phyloP scores from a whole-genome alignment of 352 stramenopile genomes.

The Phytophthora constricta region DNA sequence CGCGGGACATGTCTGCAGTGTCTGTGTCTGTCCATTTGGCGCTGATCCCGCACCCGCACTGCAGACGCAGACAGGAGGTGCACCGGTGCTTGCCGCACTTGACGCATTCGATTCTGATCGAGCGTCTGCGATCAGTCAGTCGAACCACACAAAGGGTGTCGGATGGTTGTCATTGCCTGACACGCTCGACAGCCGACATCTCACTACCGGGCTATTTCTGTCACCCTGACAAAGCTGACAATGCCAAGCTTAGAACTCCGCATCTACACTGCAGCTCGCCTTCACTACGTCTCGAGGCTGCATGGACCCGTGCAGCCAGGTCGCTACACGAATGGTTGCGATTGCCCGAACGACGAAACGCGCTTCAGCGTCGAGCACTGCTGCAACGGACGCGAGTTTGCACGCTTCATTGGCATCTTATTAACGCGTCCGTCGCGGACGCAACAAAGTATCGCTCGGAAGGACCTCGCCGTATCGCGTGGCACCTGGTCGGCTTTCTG shows the following conservation, averaged over 20 bases:
- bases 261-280: neutral
- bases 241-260: neutral
- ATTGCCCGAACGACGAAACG: neutral
- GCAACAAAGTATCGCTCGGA: neutral
- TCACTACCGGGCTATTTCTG: too few relatives aligned
- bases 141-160: neutral
- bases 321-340: neutral
- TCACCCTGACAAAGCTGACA: neutral
- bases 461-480: neutral
- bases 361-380: neutral
- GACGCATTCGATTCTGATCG: constrained; percentile 6
- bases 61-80: constrained; percentile 4
- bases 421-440: neutral
- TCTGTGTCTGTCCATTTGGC: neutral
- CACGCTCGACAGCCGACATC: too few relatives aligned
- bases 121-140: neutral
- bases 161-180: constrained; percentile 1
- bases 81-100: too few relatives aligned
- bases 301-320: neutral
- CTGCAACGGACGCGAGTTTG: too few relatives aligned
- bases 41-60: too few relatives aligned
- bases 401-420: too few relatives aligned
- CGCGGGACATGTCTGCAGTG: too few relatives aligned
- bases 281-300: neutral
- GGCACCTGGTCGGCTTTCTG: neutral